Conservation (phyloP, 305 asterid genomes). For the Plantago coronopus region DNA sequence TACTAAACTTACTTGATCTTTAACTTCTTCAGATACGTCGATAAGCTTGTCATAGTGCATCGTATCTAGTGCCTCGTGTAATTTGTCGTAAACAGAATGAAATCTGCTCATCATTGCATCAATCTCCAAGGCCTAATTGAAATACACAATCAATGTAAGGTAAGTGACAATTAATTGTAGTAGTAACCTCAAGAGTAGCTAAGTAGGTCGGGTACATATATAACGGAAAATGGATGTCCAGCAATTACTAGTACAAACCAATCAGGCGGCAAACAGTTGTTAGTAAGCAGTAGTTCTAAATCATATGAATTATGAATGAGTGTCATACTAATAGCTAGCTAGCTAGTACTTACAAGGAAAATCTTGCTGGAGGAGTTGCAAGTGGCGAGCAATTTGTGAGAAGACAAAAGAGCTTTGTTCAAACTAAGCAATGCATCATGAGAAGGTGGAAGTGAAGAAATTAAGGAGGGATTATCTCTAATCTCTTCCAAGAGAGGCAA, state of each 20-base stretch:
- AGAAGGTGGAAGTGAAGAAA: not conserved
- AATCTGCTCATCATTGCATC: constrained; percentile 51
- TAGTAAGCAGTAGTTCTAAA: too few relatives aligned
- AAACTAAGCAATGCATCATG: constrained; percentile 21
- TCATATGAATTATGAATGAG: too few relatives aligned
- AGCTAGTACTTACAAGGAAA: constrained; percentile 43
- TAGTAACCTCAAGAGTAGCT: too few relatives aligned
- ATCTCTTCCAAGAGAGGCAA: constrained; percentile 50
- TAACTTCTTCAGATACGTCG: constrained; percentile 58
- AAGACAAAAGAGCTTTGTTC: constrained; percentile 40
- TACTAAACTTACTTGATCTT: constrained; percentile 43
- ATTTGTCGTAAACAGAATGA: constrained; percentile 43
- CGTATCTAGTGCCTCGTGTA: constrained; percentile 35
- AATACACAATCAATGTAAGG: not conserved
- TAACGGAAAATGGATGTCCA: too few relatives aligned
- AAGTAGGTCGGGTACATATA: too few relatives aligned
- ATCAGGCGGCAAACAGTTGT: too few relatives aligned
- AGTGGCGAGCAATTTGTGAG: constrained; percentile 46
- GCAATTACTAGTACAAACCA: too few relatives aligned
- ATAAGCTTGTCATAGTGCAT: constrained; percentile 40
- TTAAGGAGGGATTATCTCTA: constrained; percentile 22
- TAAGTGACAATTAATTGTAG: too few relatives aligned
- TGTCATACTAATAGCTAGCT: too few relatives aligned
- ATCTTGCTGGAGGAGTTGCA: constrained; percentile 58
- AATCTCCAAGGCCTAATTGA: constrained; percentile 49